Conservation (phyloP, 176 grass and related monocot species). For the Themeda triandra region DNA sequence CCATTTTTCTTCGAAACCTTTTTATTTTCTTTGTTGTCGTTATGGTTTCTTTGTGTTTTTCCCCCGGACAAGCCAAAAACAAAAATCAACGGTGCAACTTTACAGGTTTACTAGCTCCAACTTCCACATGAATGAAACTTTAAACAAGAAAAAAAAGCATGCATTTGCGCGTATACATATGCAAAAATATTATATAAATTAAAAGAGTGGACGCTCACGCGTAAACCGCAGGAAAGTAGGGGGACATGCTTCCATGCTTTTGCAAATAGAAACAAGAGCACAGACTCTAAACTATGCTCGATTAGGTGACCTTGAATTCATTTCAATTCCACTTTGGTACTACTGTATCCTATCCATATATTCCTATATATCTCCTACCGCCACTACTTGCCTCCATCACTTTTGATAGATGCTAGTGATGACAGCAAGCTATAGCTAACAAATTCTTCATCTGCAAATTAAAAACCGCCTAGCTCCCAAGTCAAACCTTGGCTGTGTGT, state of each 20-base stretch:
- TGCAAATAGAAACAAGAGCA: constrained; percentile 43
- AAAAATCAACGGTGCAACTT: constrained; percentile 9
- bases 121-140: neutral
- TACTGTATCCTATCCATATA: neutral
- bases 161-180: neutral
- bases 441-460: neutral
- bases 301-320: constrained; percentile 38
- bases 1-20: neutral
- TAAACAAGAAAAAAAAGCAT: neutral
- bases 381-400: constrained; percentile 15
- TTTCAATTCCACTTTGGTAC: constrained; percentile 22
- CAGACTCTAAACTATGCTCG: constrained; percentile 17
- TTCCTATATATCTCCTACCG: neutral
- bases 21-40: neutral
- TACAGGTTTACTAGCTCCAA: neutral
- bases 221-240: constrained; percentile 46
- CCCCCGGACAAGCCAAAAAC: neutral
- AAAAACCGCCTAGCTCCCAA: neutral
- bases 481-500: constrained; percentile 33
- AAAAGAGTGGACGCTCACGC: constrained; percentile 25
- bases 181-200: neutral
- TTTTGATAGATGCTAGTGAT: neutral
- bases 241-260: constrained; percentile 55
- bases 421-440: neutral
- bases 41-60: neutral